These are phyloP conservation scores for Mycena belliarum DNA, from an alignment of 768 basidiomycete species.

Conservation along the genomic window DNA sequence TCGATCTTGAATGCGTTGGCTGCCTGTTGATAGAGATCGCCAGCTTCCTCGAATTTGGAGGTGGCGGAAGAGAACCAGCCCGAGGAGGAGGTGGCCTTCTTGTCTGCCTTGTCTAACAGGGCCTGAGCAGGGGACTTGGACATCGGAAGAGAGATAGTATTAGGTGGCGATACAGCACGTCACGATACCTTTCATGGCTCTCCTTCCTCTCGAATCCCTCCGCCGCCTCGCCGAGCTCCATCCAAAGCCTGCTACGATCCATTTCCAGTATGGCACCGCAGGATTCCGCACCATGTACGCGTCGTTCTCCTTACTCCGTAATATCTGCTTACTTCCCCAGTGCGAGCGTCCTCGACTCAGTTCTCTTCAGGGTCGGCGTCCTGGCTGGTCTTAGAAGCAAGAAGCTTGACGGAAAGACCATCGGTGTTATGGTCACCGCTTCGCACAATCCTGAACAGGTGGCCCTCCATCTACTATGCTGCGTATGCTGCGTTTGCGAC, in stretches of 20 bases:
- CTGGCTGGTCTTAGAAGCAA: constrained; percentile 91
- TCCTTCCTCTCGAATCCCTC: constrained; percentile 46
- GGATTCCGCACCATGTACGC: constrained; percentile 90
- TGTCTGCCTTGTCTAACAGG: constrained; percentile 86
- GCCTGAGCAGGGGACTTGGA: constrained; percentile 77
- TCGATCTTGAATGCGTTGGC: constrained; percentile 93
- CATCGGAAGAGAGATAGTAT: too few relatives aligned
- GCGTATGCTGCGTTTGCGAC: constrained; percentile 1
- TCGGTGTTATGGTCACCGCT: constrained; percentile 99
- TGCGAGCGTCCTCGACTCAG: constrained; percentile 74
- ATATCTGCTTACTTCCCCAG: constrained; percentile 37
- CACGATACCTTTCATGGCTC: constrained; percentile 33
- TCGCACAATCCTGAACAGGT: constrained; percentile 99
- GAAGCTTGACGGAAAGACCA: constrained; percentile 84
- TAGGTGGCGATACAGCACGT: too few relatives aligned
- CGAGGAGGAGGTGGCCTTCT: constrained; percentile 80
- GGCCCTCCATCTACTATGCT: constrained; percentile 25
- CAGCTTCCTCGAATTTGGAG: constrained; percentile 92
- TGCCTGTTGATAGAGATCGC: constrained; percentile 92
- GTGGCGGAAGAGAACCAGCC: constrained; percentile 89
- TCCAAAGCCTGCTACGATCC: constrained; percentile 68
- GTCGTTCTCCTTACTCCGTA: constrained; percentile 9
- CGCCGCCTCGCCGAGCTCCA: constrained; percentile 56
- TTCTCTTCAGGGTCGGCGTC: constrained; percentile 92
- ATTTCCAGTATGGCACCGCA: constrained; percentile 90